These are phyloP conservation scores for Metarhizium sp. DNA, from an alignment of 2,329 filamentous ascomycete genomes.

Conservation along the genomic window DNA sequence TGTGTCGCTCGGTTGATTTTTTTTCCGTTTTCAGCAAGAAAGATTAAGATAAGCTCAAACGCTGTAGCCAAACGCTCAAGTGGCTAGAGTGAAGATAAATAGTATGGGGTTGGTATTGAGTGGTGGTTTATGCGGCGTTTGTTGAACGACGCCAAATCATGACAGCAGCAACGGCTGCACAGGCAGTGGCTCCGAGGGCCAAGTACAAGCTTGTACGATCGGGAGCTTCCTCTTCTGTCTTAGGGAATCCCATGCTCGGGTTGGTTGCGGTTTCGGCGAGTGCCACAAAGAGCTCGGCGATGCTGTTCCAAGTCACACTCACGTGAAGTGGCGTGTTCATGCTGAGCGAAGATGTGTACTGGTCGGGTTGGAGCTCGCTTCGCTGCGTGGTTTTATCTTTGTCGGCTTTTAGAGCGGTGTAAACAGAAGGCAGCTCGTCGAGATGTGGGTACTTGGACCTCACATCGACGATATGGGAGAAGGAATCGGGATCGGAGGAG, in stretches of 20 bases:
- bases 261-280: slow-evolving; percentile 88
- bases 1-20: background rate
- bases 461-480: slow-evolving; percentile 79
- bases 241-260: slow-evolving; percentile 80
- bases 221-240: slow-evolving; percentile 74
- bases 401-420: slow-evolving; percentile 90
- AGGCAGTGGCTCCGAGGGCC: slow-evolving; percentile 64
- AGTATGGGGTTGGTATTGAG: background rate
- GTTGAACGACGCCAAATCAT: slow-evolving; percentile 57
- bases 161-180: slow-evolving; percentile 51
- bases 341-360: slow-evolving; percentile 74
- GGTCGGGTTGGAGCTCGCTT: slow-evolving; percentile 81
- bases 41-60: background rate
- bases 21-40: background rate
- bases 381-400: slow-evolving; percentile 95
- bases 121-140: slow-evolving; percentile 28
- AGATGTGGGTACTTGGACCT: slow-evolving; percentile 73
- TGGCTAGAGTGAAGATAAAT: background rate
- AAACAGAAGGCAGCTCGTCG: slow-evolving; percentile 83
- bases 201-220: slow-evolving; percentile 83
- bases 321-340: slow-evolving; percentile 92
- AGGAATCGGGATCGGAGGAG: slow-evolving; percentile 92
- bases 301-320: slow-evolving; percentile 88
- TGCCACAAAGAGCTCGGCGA: slow-evolving; percentile 85
- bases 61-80: background rate